These are phyloP conservation scores for Pisolithus orientalis DNA, from an alignment of 768 basidiomycete genomes.

Conservation along the genomic window DNA sequence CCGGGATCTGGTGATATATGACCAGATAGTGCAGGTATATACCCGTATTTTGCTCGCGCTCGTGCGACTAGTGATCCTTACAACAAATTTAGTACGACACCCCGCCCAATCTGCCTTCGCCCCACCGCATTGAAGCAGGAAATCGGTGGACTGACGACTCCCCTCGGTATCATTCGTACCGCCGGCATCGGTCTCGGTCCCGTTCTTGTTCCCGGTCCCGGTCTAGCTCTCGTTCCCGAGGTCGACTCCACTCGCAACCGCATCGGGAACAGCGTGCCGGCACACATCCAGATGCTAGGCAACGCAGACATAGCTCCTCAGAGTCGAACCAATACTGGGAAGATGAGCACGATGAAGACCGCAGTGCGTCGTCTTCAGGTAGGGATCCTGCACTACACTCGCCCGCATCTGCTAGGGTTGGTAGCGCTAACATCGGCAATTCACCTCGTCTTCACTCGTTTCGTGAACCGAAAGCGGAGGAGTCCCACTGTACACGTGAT, in stretches of 20 bases:
- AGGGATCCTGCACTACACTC: too few relatives aligned
- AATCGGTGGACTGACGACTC: conserved; percentile 23
- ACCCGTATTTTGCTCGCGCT: not conserved
- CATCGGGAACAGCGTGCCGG: too few relatives aligned
- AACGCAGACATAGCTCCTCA: conserved; percentile 1
- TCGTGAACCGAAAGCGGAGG: too few relatives aligned
- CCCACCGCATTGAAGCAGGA: conserved; percentile 17
- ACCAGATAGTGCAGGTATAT: conserved; percentile 70
- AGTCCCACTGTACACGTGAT: too few relatives aligned
- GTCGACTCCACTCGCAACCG: too few relatives aligned
- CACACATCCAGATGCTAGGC: not conserved
- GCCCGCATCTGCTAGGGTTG: too few relatives aligned
- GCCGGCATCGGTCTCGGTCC: conserved; percentile 15
- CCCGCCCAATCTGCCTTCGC: conserved; percentile 37
- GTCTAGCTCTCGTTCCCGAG: conserved; percentile 1
- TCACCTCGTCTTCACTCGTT: too few relatives aligned
- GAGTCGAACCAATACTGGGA: conserved; percentile 1
- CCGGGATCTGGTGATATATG: conserved; percentile 77
- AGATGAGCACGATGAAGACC: too few relatives aligned
- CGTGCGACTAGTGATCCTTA: conserved; percentile 5
- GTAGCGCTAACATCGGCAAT: too few relatives aligned
- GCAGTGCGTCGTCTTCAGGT: too few relatives aligned
- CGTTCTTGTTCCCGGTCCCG: conserved; percentile 23
- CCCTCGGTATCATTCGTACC: conserved; percentile 18
- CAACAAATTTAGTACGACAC: conserved; percentile 48